Evolutionary conservation across 2,329 filamentous ascomycete genomes (phyloP).

Genomic region (Penicillium sp.): DNA sequence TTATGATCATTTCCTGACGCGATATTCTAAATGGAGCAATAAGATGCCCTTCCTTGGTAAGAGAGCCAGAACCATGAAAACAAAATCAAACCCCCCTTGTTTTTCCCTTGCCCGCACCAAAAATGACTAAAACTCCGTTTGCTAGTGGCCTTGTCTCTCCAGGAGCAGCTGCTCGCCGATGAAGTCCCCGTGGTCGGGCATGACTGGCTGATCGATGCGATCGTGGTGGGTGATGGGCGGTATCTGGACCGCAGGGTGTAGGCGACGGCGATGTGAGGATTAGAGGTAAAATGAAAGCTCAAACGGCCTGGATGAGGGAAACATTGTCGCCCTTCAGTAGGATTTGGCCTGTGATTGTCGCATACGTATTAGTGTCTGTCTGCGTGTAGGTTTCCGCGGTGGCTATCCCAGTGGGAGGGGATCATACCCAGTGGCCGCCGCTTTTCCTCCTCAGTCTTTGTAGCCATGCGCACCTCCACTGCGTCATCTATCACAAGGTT

Average conservation of each 20-base stretch:
- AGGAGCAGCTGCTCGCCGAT: slow-evolving; percentile 75
- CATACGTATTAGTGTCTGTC: background rate
- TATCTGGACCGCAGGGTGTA: slow-evolving; percentile 41
- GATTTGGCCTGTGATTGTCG: slow-evolving; percentile 67
- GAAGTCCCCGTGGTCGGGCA: slow-evolving; percentile 70
- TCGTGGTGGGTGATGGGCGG: slow-evolving; percentile 69
- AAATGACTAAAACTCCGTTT: slow-evolving; percentile 30
- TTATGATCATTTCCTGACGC: slow-evolving; percentile 88
- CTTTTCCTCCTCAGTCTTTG: slow-evolving; percentile 76
- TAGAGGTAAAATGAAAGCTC: slow-evolving; percentile 22
- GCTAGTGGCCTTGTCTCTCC: slow-evolving; percentile 73
- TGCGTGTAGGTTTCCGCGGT: background rate
- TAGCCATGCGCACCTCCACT: slow-evolving; percentile 81
- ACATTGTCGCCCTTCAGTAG: slow-evolving; percentile 86
- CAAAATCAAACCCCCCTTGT: slow-evolving; percentile 10
- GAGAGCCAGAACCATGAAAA: slow-evolving; percentile 24
- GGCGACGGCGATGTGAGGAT: slow-evolving; percentile 6
- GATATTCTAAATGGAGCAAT: slow-evolving; percentile 56
- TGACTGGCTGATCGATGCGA: slow-evolving; percentile 76
- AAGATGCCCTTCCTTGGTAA: slow-evolving; percentile 60
- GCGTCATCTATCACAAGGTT: slow-evolving; percentile 96
- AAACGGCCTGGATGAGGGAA: slow-evolving; percentile 66
- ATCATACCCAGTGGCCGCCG: slow-evolving; percentile 72
- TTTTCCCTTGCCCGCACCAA: slow-evolving; percentile 9
- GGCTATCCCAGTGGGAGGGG: background rate